Conservation (phyloP, 257 asterid species). For the Eucommia ulmoides region DNA sequence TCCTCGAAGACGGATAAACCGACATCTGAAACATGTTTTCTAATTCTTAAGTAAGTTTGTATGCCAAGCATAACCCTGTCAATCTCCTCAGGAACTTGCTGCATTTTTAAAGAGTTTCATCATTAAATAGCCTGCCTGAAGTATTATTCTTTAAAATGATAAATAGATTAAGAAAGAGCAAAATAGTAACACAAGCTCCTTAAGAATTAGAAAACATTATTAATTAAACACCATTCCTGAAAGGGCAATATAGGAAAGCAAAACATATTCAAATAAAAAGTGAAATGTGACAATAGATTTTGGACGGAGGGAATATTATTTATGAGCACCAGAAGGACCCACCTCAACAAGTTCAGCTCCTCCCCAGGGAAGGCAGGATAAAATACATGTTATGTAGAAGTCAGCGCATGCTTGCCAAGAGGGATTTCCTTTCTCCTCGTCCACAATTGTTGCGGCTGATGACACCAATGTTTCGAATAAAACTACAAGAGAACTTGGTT, state of each 20-base stretch:
- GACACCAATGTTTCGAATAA: slow-evolving; percentile 77
- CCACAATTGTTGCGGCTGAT: slow-evolving; percentile 94
- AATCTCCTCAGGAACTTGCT: slow-evolving; percentile 99
- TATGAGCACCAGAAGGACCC: too few species aligned
- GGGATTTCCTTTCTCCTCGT: slow-evolving; percentile 95
- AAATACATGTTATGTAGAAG: slow-evolving; percentile 72
- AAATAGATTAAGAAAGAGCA: too few species aligned
- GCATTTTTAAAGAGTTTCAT: too few species aligned
- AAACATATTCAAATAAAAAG: too few species aligned
- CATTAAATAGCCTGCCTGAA: too few species aligned
- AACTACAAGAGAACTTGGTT: slow-evolving; percentile 69
- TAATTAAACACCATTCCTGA: too few species aligned
- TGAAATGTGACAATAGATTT: too few species aligned
- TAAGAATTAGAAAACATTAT: too few species aligned
- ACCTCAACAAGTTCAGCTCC: slow-evolving; percentile 97
- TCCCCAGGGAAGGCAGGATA: slow-evolving; percentile 98
- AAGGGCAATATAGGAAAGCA: too few species aligned
- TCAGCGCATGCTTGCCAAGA: slow-evolving; percentile 99
- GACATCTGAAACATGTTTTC: slow-evolving; percentile 67
- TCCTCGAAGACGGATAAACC: slow-evolving; percentile 64
- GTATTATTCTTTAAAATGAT: too few species aligned
- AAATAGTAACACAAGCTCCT: too few species aligned
- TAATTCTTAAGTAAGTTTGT: slow-evolving; percentile 90
- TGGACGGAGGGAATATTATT: too few species aligned
- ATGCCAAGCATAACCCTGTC: slow-evolving; percentile 90